A percentile compares a stretch with the other conserved stretches of the same genome.
phyloP scores from a whole-genome alignment of 2,329 filamentous ascomycete species.

The Fusarium chuoi region DNA sequence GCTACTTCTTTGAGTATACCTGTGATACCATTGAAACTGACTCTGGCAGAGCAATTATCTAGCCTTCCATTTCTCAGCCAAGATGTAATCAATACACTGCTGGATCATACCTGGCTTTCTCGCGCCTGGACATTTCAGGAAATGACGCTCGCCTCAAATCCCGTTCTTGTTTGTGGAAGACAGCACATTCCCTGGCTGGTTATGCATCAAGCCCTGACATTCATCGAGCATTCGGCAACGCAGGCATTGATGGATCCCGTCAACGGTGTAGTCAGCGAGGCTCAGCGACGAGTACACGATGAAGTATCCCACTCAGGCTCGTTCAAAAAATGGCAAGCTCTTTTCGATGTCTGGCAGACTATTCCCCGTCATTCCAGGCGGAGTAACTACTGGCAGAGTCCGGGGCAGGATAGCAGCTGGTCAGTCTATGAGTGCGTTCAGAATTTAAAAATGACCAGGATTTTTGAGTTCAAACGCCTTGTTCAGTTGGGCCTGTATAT shows the following conservation, averaged over 20 bases:
- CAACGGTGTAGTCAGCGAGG: rapidly evolving
- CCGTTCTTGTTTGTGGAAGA: not conserved
- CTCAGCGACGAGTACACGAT: not conserved
- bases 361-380: not conserved
- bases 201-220: not conserved
- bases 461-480: rapidly evolving
- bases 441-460: rapidly evolving
- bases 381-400: rapidly evolving
- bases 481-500: not conserved
- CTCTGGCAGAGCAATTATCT: rapidly evolving
- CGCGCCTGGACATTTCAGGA: not conserved
- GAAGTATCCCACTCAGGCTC: rapidly evolving
- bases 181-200: not conserved
- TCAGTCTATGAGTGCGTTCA: not conserved
- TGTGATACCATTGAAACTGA: not conserved
- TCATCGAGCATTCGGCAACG: not conserved
- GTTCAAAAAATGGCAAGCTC: not conserved
- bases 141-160: not conserved
- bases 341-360: not conserved
- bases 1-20: rapidly evolving
- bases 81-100: rapidly evolving
- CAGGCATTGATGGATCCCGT: not conserved
- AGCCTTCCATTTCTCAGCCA: not conserved
- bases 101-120: not conserved
- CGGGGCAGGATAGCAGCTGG: rapidly evolving